phyloP scores from a whole-genome alignment of 768 basidiomycete genomes.

The Suillus bovinus region DNA sequence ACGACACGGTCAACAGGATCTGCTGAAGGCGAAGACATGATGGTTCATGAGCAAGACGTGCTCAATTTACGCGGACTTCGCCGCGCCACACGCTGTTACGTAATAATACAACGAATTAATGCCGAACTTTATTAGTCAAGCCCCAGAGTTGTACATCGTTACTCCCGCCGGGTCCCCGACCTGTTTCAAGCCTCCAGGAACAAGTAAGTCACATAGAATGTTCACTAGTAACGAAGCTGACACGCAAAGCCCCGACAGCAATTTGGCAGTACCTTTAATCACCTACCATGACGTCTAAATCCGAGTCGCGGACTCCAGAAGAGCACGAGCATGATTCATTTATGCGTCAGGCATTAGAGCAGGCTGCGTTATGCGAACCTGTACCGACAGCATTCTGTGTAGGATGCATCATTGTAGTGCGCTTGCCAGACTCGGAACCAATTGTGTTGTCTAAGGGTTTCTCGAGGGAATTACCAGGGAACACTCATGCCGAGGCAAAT shows the following conservation, averaged over 20 bases:
- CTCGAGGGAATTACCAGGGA: conserved; percentile 89
- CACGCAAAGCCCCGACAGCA: not conserved
- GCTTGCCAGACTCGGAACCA: conserved; percentile 41
- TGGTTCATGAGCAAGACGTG: conserved; percentile 27
- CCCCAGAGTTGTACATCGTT: not conserved
- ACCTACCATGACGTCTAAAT: not conserved
- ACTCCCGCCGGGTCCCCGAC: not conserved
- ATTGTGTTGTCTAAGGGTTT: conserved; percentile 76
- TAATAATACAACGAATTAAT: conserved; percentile 1
- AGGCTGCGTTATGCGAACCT: conserved; percentile 72
- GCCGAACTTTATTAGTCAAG: not conserved
- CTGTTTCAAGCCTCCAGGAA: conserved; percentile 29
- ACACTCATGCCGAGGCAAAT: conserved; percentile 97
- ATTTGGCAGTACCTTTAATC: not conserved
- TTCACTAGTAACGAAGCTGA: not conserved
- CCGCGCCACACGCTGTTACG: conserved; percentile 5
- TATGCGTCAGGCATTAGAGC: conserved; percentile 64
- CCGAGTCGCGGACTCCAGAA: not conserved
- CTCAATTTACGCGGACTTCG: conserved; percentile 7
- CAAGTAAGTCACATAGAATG: conserved; percentile 45
- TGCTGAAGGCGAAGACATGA: conserved; percentile 57
- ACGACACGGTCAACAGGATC: conserved; percentile 34
- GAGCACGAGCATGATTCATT: conserved; percentile 38
- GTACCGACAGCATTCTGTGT: conserved; percentile 84
- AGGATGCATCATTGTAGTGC: conserved; percentile 74